phyloP scores from a whole-genome alignment of 495 filamentous ascomycete genomes.

The Neurospora sp. region DNA sequence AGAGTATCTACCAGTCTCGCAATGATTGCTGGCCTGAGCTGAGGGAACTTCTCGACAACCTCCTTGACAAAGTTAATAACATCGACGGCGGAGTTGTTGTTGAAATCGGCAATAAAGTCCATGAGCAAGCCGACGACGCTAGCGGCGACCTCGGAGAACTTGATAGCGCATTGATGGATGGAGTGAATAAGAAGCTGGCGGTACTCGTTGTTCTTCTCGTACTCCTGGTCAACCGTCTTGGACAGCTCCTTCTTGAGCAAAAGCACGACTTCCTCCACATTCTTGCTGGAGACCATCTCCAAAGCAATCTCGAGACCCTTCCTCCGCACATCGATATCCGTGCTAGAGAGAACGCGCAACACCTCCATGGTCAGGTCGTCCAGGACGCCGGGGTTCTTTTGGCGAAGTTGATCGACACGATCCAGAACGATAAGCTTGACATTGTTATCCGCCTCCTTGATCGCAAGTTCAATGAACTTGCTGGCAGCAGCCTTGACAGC shows the following conservation, averaged over 20 bases:
- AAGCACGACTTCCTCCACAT: conserved; percentile 94
- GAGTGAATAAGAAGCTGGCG: conserved; percentile 91
- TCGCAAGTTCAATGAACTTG: conserved; percentile 94
- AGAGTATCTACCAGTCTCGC: conserved; percentile 82
- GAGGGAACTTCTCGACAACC: conserved; percentile 96
- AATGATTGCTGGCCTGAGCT: conserved; percentile 76
- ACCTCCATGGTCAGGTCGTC: conserved; percentile 99
- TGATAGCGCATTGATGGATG: conserved; percentile 97
- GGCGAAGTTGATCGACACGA: conserved; percentile 81
- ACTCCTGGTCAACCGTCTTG: conserved; percentile 96
- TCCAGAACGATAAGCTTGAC: conserved; percentile 97
- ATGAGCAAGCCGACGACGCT: conserved; percentile 96
- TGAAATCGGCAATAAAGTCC: conserved; percentile 99
- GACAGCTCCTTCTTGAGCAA: conserved; percentile 94
- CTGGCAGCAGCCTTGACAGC: conserved; percentile 92
- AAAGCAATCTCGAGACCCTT: conserved; percentile 87
- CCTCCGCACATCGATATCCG: conserved; percentile 90
- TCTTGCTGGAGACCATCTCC: conserved; percentile 98
- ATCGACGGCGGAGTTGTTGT: conserved; percentile 91
- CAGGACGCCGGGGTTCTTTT: conserved; percentile 85
- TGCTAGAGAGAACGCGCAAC: conserved; percentile 87
- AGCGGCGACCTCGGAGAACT: conserved; percentile 94
- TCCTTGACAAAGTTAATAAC: conserved; percentile 99
- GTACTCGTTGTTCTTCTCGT: conserved; percentile 98
- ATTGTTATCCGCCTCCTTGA: conserved; percentile 97